A percentile compares a stretch with the other conserved stretches of the same genome.
Conservation (phyloP, 164 flowering plant species). For the Magnolia sinica region DNA sequence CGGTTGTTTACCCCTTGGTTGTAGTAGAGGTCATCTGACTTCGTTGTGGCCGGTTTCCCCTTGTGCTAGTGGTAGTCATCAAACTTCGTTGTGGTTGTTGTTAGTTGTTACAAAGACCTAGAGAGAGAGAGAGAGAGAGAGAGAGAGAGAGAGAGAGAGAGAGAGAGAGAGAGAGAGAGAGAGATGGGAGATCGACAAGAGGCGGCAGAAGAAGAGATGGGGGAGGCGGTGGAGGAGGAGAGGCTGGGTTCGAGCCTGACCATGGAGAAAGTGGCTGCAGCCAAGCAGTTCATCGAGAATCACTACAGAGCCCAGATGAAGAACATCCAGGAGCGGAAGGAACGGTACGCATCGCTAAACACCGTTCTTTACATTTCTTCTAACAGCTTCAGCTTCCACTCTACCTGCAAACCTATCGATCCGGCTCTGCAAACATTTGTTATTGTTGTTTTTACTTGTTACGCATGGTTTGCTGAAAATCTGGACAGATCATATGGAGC, state of each 20-base stretch:
- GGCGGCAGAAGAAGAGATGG: constrained; percentile 11
- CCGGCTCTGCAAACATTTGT: no score
- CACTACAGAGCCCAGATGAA: constrained; percentile 84
- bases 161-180: constrained; percentile 25
- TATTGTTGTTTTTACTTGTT: no score
- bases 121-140: neutral
- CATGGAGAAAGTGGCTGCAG: constrained; percentile 86
- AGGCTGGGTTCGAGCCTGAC: constrained; percentile 67
- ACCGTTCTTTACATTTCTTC: neutral
- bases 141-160: constrained; percentile 7
- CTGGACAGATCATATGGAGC: no score
- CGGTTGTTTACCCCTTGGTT: no score
- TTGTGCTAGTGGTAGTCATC: no score
- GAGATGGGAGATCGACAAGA: constrained; percentile 25
- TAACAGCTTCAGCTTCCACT: no score
- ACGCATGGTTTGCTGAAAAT: no score
- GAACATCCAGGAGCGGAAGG: constrained; percentile 77
- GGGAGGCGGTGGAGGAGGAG: constrained; percentile 17
- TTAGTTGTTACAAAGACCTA: no score
- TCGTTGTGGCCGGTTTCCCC: no score
- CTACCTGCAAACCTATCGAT: no score
- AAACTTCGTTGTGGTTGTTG: no score
- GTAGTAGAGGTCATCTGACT: no score
- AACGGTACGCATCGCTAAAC: constrained; percentile 32
- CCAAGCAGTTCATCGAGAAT: constrained; percentile 84